A percentile compares a stretch with the other conserved stretches of the same genome.
Evolutionary conservation across 345 rosid genomes (phyloP).

Genomic region (Punica granatum): DNA sequence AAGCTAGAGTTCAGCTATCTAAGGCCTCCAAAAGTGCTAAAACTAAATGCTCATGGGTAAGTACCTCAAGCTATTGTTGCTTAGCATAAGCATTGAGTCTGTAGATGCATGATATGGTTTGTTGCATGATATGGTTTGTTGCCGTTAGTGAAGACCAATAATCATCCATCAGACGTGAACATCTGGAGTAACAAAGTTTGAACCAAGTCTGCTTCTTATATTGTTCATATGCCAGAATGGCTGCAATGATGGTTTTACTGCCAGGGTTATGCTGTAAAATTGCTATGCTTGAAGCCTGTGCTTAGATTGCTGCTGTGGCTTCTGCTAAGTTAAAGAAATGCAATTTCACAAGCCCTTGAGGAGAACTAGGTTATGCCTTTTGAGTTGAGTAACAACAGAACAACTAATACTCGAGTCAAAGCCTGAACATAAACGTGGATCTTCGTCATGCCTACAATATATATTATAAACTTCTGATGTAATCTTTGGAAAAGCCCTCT

Average conservation of each 20-base stretch:
- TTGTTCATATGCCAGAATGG: not conserved
- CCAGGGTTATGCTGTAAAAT: not conserved
- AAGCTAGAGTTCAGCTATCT: conserved; percentile 42
- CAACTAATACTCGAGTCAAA: no score
- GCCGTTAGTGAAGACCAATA: not conserved
- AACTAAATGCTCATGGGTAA: conserved; percentile 54
- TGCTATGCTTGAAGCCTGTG: not conserved
- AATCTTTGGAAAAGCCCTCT: no score
- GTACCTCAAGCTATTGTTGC: conserved; percentile 5
- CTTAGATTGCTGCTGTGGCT: not conserved
- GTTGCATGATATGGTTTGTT: no score
- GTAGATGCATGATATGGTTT: not conserved
- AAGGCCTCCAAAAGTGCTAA: conserved; percentile 53
- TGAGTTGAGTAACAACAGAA: no score
- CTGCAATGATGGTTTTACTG: not conserved
- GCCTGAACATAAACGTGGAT: no score
- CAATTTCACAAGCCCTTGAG: not conserved
- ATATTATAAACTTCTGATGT: no score
- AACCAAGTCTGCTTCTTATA: not conserved
- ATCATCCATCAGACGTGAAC: not conserved
- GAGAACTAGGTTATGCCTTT: not conserved
- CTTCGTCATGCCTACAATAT: no score
- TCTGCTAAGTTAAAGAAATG: not conserved
- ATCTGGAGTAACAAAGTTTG: not conserved
- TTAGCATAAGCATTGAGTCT: not conserved